Evolutionary conservation across 1,284 basidiomycete genomes (phyloP).

Genomic region (Agroathelia rolfsii): DNA sequence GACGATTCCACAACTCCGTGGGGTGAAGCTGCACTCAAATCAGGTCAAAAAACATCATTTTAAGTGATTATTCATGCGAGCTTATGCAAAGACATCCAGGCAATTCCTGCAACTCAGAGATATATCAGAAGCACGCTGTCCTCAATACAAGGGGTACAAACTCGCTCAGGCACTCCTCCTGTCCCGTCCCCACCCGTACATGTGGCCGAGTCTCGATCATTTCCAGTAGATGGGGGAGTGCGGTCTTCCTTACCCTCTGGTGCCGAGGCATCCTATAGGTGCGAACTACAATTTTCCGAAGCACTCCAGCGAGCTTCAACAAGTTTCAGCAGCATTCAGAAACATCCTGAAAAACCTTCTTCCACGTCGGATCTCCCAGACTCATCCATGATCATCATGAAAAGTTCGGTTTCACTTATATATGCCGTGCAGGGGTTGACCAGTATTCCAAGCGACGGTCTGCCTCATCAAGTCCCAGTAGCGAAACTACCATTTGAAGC

Average conservation of each 20-base stretch:
- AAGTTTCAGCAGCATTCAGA: not conserved
- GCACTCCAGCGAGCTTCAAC: constrained; percentile 1
- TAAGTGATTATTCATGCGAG: too few species aligned
- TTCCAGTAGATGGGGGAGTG: too few species aligned
- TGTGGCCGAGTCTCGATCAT: too few species aligned
- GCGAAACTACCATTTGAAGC: constrained; percentile 37
- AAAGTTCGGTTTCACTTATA: constrained; percentile 38
- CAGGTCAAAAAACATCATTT: constrained; percentile 1
- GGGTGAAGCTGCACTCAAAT: constrained; percentile 14
- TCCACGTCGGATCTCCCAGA: constrained; percentile 15
- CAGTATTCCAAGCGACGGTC: constrained; percentile 41
- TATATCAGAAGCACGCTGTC: too few species aligned
- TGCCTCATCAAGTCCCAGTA: constrained; percentile 43
- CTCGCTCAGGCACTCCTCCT: too few species aligned
- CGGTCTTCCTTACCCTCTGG: too few species aligned
- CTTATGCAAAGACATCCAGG: too few species aligned
- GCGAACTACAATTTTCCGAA: not conserved
- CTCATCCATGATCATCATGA: constrained; percentile 32
- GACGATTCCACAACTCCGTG: constrained; percentile 13
- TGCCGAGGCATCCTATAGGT: not conserved
- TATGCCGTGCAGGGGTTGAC: constrained; percentile 38
- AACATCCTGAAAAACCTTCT: constrained; percentile 4
- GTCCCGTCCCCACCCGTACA: too few species aligned
- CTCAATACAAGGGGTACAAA: too few species aligned
- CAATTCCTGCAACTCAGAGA: too few species aligned